Evolutionary conservation across 1,284 basidiomycete species (phyloP).

Genomic region (Apiotrichum montevideense): DNA sequence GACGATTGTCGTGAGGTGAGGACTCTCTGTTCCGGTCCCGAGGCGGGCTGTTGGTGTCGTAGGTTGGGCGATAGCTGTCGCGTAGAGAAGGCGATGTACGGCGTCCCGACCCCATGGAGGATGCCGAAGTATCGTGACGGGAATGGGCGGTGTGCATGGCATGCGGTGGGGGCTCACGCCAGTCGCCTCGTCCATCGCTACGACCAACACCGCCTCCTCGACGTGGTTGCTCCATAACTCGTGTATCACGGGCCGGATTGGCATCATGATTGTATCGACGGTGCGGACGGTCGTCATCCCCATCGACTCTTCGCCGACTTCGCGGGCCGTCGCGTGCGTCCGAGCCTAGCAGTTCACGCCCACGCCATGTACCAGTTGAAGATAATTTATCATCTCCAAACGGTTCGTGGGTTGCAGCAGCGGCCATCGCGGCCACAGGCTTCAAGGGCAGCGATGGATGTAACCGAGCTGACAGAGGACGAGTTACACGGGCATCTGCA

Average conservation of each 20-base stretch:
- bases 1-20: no score
- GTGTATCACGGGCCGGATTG: background rate
- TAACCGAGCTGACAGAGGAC: background rate
- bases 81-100: background rate
- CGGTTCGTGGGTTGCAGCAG: background rate
- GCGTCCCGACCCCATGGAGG: background rate
- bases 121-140: background rate
- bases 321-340: background rate
- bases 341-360: background rate
- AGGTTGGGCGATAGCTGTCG: no score
- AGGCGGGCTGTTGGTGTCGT: no score
- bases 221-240: background rate
- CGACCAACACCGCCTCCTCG: background rate
- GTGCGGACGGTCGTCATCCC: background rate
- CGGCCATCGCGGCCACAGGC: background rate
- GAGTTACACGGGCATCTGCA: no score
- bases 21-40: no score
- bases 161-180: background rate
- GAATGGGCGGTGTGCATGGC: background rate
- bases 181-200: background rate
- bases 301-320: background rate
- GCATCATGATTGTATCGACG: background rate
- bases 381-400: background rate
- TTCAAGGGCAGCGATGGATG: background rate
- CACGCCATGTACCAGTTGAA: background rate